Conservation (phyloP, 2,329 filamentous ascomycete genomes). For the Fusarium setosum region DNA sequence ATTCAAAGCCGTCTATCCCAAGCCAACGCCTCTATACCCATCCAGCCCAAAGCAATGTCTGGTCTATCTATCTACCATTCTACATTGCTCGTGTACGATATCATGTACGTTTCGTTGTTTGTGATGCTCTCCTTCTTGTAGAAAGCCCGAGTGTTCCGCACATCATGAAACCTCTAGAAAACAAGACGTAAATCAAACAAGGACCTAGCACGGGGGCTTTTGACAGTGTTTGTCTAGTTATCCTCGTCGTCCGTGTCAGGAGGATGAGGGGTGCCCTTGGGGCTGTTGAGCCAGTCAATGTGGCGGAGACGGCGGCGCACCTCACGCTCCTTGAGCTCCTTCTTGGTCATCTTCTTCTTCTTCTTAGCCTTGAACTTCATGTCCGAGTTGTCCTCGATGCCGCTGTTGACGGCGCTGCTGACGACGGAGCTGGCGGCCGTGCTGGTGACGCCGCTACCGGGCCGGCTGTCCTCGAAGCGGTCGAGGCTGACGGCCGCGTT, state of each 20-base stretch:
- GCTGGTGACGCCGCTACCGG: slow-evolving; percentile 67
- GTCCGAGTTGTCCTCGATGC: slow-evolving; percentile 80
- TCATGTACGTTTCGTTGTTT: slow-evolving; percentile 3
- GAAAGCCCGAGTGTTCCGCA: slow-evolving; percentile 15
- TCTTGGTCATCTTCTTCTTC: slow-evolving; percentile 99
- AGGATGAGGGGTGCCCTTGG: slow-evolving; percentile 85
- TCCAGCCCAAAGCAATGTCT: slow-evolving; percentile 23
- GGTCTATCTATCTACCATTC: slow-evolving; percentile 35
- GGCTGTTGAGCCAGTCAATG: slow-evolving; percentile 84
- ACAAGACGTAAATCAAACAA: slow-evolving; percentile 2
- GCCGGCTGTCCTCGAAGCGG: slow-evolving; percentile 86
- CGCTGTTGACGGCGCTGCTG: slow-evolving; percentile 75
- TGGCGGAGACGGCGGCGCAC: slow-evolving; percentile 87
- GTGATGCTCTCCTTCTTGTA: slow-evolving; percentile 14
- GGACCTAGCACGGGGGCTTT: not conserved
- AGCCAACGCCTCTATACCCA: slow-evolving; percentile 41
- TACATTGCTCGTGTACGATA: slow-evolving; percentile 27
- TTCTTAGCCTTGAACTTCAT: slow-evolving; percentile 91
- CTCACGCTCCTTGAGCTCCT: slow-evolving; percentile 94
- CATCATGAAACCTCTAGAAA: slow-evolving; percentile 17
- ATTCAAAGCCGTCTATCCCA: slow-evolving; percentile 42
- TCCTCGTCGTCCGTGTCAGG: slow-evolving; percentile 82
- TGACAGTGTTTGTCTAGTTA: slow-evolving; percentile 31
- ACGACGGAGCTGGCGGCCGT: slow-evolving; percentile 67
- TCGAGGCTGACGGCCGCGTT: slow-evolving; percentile 78